Evolutionary conservation across 2,329 filamentous ascomycete genomes (phyloP).

Genomic region (Fusarium lateritium): DNA sequence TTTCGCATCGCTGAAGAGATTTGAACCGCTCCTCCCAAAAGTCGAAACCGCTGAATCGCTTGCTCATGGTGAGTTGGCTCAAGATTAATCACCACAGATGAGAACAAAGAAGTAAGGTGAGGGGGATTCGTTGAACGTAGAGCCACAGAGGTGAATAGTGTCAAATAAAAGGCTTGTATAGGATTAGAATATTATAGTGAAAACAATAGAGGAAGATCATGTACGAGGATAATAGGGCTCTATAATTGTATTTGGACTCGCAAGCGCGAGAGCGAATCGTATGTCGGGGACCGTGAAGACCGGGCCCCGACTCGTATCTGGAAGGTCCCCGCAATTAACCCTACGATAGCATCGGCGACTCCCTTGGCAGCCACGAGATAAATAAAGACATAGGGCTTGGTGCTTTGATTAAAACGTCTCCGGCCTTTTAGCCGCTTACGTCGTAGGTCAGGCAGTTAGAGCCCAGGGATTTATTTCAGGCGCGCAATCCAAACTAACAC

Average conservation of each 20-base stretch:
- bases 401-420: background rate
- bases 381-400: background rate
- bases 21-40: slow-evolving; percentile 28
- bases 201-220: too few species aligned
- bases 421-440: background rate
- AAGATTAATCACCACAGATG: background rate
- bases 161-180: too few species aligned
- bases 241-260: slow-evolving; percentile 24
- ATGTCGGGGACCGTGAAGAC: slow-evolving; percentile 7
- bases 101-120: background rate
- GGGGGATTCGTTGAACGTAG: background rate
- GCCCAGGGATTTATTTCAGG: background rate
- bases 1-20: slow-evolving; percentile 3
- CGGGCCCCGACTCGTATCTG: slow-evolving; percentile 1
- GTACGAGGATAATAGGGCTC: background rate
- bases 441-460: background rate
- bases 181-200: too few species aligned
- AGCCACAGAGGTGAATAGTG: too few species aligned
- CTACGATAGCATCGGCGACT: background rate
- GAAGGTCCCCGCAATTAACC: background rate
- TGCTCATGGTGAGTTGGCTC: slow-evolving; percentile 5
- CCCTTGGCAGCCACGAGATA: background rate
- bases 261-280: background rate
- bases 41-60: slow-evolving; percentile 23
- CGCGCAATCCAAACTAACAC: slow-evolving; percentile 9